phyloP scores from a whole-genome alignment of 345 rosid genomes.

The Rhodamnia argentea region DNA sequence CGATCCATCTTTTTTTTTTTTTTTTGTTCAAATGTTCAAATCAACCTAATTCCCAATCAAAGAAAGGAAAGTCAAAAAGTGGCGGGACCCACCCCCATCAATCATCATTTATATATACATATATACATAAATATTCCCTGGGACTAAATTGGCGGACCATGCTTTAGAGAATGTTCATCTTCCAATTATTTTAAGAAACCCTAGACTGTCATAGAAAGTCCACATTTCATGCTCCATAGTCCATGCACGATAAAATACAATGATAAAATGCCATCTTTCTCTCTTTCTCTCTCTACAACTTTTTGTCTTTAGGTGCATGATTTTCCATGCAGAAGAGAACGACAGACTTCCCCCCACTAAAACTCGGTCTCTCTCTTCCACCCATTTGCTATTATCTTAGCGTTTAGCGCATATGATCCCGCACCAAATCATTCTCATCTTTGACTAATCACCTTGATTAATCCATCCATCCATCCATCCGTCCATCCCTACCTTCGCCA shows the following conservation, averaged over 20 bases:
- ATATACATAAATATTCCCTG: neutral
- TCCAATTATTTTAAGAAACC: neutral
- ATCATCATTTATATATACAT: neutral
- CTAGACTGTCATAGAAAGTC: neutral
- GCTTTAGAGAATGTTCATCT: neutral
- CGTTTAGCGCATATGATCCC: neutral
- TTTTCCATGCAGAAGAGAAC: neutral
- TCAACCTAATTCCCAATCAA: neutral
- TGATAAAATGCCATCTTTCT: neutral
- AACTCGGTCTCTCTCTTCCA: neutral
- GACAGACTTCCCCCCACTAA: neutral
- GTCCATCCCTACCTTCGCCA: neutral
- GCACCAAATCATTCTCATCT: neutral
- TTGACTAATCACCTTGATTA: neutral
- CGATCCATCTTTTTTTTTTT: neutral
- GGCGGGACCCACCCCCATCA: neutral
- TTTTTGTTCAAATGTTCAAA: neutral
- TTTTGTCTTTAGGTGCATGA: neutral
- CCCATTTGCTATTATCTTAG: neutral
- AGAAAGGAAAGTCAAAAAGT: neutral
- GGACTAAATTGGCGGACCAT: neutral
- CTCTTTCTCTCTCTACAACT: neutral
- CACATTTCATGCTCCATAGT: neutral
- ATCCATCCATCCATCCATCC: neutral
- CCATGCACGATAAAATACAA: neutral